These are phyloP conservation scores for Kodamaea kaohsiungensis DNA, from an alignment of 805 yeast genomes.

Conservation along the genomic window DNA sequence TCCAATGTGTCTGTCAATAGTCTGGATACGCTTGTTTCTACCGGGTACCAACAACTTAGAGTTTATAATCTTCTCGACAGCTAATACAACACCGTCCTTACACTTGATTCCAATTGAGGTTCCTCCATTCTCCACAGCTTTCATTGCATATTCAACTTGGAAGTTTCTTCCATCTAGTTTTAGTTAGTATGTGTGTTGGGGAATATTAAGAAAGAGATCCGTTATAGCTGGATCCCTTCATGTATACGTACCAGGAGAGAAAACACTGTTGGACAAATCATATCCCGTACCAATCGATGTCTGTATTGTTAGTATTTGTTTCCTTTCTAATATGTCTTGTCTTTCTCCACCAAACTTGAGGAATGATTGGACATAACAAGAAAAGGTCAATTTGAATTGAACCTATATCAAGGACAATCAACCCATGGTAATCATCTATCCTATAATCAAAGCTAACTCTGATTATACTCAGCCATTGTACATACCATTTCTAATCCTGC, in stretches of 20 bases:
- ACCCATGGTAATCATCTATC: neutral
- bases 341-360: neutral
- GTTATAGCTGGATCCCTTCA: too few species aligned
- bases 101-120: slow-evolving; percentile 92
- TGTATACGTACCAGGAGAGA: slow-evolving; percentile 62
- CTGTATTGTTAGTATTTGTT: slow-evolving; percentile 27
- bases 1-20: slow-evolving; percentile 91
- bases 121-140: slow-evolving; percentile 97
- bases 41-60: slow-evolving; percentile 89
- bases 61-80: slow-evolving; percentile 88
- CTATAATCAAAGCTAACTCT: neutral
- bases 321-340: neutral
- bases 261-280: slow-evolving; percentile 96
- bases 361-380: neutral
- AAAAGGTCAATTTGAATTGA: neutral
- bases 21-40: slow-evolving; percentile 86
- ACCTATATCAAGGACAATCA: neutral
- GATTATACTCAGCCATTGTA: neutral
- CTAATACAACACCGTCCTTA: slow-evolving; percentile 93
- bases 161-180: slow-evolving; percentile 83
- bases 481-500: slow-evolving; percentile 11
- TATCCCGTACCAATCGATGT: slow-evolving; percentile 99
- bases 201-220: too few species aligned
- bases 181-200: slow-evolving; percentile 43
- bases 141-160: slow-evolving; percentile 96